Evolutionary conservation across 371 early-diverging fungal species (phyloP).

Genomic region (Actinomortierella ambigua): DNA sequence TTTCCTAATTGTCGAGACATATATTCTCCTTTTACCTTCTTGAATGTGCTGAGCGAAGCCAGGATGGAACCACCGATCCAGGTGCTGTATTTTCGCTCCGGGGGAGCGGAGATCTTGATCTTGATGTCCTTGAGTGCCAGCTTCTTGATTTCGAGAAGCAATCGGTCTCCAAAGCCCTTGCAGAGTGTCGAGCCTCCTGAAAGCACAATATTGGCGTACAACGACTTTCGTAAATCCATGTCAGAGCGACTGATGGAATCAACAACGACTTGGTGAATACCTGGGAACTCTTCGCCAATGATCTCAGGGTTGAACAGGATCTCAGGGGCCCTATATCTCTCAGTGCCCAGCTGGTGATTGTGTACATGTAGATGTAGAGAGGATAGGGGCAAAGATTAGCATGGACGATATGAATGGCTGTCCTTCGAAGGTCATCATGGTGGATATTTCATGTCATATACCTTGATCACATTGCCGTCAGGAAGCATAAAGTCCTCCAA

Average conservation of each 20-base stretch:
- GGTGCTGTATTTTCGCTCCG: slow-evolving; percentile 96
- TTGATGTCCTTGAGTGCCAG: slow-evolving; percentile 87
- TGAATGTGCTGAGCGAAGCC: slow-evolving; percentile 78
- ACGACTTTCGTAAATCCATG: slow-evolving; percentile 85
- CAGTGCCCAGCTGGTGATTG: slow-evolving; percentile 69
- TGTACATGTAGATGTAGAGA: not conserved
- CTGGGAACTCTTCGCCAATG: slow-evolving; percentile 87
- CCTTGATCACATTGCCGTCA: slow-evolving; percentile 90
- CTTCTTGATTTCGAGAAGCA: slow-evolving; percentile 86
- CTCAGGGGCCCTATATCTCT: slow-evolving; percentile 85
- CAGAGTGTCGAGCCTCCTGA: slow-evolving; percentile 92
- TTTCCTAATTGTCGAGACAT: no score
- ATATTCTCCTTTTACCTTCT: no score
- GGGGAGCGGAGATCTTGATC: slow-evolving; percentile 95
- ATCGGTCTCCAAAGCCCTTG: slow-evolving; percentile 89
- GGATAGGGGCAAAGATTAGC: not conserved
- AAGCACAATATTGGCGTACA: slow-evolving; percentile 90
- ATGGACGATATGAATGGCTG: not conserved
- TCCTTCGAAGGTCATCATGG: not conserved
- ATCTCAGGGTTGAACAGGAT: slow-evolving; percentile 86
- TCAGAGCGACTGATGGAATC: slow-evolving; percentile 92
- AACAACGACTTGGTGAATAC: slow-evolving; percentile 88
- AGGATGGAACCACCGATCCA: slow-evolving; percentile 98
- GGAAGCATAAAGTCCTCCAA: slow-evolving; percentile 87
- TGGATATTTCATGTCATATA: slow-evolving; percentile 21